Evolutionary conservation across 2,329 filamentous ascomycete species (phyloP).

Genomic region (Colletotrichum sp.): DNA sequence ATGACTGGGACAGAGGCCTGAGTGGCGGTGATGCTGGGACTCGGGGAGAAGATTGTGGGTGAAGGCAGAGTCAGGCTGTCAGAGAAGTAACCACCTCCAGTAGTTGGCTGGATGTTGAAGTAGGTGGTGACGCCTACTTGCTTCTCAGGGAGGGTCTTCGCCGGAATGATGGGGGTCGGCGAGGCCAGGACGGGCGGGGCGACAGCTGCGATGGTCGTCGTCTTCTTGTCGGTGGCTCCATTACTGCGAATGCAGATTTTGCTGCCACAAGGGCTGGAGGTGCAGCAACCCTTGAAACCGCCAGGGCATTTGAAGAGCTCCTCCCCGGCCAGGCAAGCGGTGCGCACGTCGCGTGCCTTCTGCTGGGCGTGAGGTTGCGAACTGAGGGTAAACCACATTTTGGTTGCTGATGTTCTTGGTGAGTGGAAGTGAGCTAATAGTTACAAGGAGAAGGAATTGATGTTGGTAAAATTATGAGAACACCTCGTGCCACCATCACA

Average conservation of each 20-base stretch:
- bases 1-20: neutral
- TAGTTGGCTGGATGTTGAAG: neutral
- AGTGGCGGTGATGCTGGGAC: neutral
- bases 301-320: conserved; percentile 41
- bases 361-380: neutral
- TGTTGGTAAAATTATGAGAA: neutral
- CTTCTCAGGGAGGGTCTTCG: neutral
- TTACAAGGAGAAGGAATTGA: neutral
- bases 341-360: neutral
- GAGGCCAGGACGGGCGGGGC: conserved; percentile 7
- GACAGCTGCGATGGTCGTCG: conserved; percentile 4
- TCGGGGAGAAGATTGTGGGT: neutral
- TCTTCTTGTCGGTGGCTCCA: neutral
- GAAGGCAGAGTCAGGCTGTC: neutral
- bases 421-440: neutral
- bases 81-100: conserved; percentile 1
- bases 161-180: neutral
- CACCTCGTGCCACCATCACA: neutral
- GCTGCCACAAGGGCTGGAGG: conserved; percentile 42
- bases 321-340: conserved; percentile 31
- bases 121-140: neutral
- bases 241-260: conserved; percentile 31
- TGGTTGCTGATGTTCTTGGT: neutral
- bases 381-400: neutral
- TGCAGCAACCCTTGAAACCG: conserved; percentile 49